Conservation (phyloP, 352 stramenopile species). For the Phytophthora foliorum region DNA sequence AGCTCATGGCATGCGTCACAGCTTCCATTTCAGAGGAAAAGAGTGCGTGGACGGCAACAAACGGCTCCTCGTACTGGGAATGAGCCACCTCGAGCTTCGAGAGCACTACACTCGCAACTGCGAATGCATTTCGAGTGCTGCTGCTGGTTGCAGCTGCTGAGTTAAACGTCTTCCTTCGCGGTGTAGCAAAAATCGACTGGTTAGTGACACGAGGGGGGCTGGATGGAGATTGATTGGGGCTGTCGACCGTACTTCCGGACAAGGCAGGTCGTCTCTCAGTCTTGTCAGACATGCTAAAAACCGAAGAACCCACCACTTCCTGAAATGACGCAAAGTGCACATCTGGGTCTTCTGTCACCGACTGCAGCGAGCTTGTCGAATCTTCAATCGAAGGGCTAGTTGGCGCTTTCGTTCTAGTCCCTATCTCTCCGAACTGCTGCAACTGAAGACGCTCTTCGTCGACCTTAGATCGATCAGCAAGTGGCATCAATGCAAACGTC, state of each 20-base stretch:
- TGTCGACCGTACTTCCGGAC: constrained; percentile 6
- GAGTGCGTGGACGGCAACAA: constrained; percentile 61
- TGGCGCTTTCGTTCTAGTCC: constrained; percentile 1
- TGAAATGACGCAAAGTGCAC: constrained; percentile 54
- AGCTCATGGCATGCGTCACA: constrained; percentile 49
- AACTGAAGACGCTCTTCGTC: constrained; percentile 48
- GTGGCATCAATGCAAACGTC: constrained; percentile 55
- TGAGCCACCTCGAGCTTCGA: constrained; percentile 55
- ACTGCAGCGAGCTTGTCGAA: constrained; percentile 19
- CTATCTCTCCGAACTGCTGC: constrained; percentile 34
- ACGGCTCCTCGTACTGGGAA: constrained; percentile 55
- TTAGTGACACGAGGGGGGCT: constrained; percentile 1
- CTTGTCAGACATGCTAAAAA: not conserved
- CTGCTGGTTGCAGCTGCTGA: not conserved
- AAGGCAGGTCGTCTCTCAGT: constrained; percentile 1
- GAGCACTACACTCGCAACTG: constrained; percentile 66
- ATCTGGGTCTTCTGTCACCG: not conserved
- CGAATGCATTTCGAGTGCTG: constrained; percentile 37
- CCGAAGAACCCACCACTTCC: constrained; percentile 24
- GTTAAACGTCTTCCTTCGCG: constrained; percentile 8
- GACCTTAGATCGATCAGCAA: constrained; percentile 21
- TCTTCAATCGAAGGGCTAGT: constrained; percentile 12
- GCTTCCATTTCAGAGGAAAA: constrained; percentile 60
- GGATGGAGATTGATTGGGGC: not conserved
- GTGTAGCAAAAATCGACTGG: constrained; percentile 16